Conservation (phyloP, 1,284 basidiomycete genomes). For the Cryptococcus floricola region DNA sequence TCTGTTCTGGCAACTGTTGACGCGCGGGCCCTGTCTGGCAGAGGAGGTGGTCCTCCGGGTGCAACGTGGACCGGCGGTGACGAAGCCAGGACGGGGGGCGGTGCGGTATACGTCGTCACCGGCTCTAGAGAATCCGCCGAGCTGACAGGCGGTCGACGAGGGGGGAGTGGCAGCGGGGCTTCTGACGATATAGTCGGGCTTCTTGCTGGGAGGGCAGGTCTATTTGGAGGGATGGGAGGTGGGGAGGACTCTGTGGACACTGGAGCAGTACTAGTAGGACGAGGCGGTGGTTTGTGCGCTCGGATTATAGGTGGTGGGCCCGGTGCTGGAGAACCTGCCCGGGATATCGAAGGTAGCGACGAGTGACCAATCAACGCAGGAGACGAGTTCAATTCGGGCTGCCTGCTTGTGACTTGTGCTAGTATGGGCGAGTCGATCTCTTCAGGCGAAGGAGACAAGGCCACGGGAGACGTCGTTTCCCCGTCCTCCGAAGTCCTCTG, state of each 20-base stretch:
- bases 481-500: constrained; percentile 14
- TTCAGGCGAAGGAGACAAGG: constrained; percentile 4
- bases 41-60: constrained; percentile 10
- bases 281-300: constrained; percentile 15
- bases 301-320: constrained; percentile 21
- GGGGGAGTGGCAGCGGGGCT: constrained; percentile 4
- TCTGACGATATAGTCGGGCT: background rate
- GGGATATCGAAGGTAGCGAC: constrained; percentile 8
- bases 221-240: constrained; percentile 5
- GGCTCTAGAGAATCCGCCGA: constrained; percentile 4
- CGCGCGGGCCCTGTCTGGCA: constrained; percentile 5
- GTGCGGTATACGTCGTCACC: background rate
- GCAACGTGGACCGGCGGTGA: background rate
- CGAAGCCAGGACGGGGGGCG: background rate
- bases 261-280: constrained; percentile 1
- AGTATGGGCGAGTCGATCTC: background rate
- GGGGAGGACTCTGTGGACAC: background rate
- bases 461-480: constrained; percentile 1
- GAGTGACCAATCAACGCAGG: constrained; percentile 1
- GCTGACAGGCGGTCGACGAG: constrained; percentile 2
- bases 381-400: background rate
- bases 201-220: background rate
- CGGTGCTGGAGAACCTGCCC: constrained; percentile 6
- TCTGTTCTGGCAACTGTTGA: constrained; percentile 4
- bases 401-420: background rate